Base-by-base conservation (phyloP, 2,329 filamentous ascomycete genomes). In the Colletotrichum australisinense region DNA sequence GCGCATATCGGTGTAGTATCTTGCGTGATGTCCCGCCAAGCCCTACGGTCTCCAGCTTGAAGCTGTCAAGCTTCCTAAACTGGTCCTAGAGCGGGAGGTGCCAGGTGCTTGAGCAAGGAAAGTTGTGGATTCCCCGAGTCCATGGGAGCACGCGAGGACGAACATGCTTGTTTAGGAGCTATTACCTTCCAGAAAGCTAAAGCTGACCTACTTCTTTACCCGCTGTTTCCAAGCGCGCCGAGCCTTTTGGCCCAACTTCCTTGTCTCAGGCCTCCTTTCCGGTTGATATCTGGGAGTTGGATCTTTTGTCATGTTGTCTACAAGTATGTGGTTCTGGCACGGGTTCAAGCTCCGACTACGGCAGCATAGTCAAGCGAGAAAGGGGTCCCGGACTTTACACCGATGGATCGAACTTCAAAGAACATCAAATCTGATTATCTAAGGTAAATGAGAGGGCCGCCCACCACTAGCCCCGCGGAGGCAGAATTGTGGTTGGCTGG, bases 1-100 rank as follows among this genome's bases (percentile, higher is more conserved):
- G 53, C 67, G 67, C 55, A 67, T 70, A 42, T 73, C 53, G 7
- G 32, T 5, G 67, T 70, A n/a, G 59, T 49, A 70, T 73, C 70
- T 73, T 73, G 70, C 70, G 67, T 73, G 70, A 73, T 70, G 35
- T n/a, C 28, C 38, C 56, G 70, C 67, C 70, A 73, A 73, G 70
- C 22, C 32, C 52, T 19, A 28, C 11, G 26, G 9, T 28, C 11
- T 69, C 53, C 56, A 64, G 66, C 70, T 64, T 52, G 59, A 46
- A 60, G 66, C 7, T 60, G 59, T 73, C 59, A 73, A 73, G 70
- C 70, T 73, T 60, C 70, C 70, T 73, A 73, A 73, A 73, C 7
- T 16, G 60, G 66, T 52, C 16, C 60, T 69, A 56, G 66, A 57
- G 49, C 46, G 32, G 55, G 19, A 55, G 30, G 7, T 64, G 49